Evolutionary conservation across 768 basidiomycete genomes (phyloP).

Genomic region (Cystobasidium onofrii): DNA sequence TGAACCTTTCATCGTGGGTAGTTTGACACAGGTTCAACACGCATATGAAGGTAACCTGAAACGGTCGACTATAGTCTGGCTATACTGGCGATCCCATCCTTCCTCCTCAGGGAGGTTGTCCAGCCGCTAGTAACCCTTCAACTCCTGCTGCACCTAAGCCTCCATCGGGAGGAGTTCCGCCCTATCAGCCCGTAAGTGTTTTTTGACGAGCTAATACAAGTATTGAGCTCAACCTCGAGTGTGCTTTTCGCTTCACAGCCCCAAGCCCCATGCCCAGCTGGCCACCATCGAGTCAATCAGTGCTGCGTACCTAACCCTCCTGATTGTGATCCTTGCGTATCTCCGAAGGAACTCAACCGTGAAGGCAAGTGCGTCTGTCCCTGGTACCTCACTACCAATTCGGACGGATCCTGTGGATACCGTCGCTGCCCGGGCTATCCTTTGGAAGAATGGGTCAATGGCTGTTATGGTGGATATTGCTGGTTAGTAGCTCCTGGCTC

Average conservation of each 20-base stretch:
- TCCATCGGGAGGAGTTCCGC: neutral
- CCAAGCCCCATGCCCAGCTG: neutral
- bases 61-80: neutral
- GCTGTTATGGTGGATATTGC: constrained; percentile 1
- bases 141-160: neutral
- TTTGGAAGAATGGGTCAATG: neutral
- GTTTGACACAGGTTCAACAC: too few species aligned
- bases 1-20: neutral
- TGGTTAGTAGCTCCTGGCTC: neutral
- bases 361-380: constrained; percentile 4
- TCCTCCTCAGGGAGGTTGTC: neutral
- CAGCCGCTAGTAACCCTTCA: neutral
- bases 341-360: neutral
- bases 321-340: neutral
- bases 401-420: neutral
- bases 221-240: neutral
- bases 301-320: neutral
- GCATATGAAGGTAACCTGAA: neutral
- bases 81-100: constrained; percentile 1
- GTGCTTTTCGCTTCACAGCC: neutral
- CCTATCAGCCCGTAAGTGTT: neutral
- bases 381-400: neutral
- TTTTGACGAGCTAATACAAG: neutral
- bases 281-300: constrained; percentile 2
- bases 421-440: neutral